Conservation (phyloP, 441 rosid species). For the Viola pubescens region DNA sequence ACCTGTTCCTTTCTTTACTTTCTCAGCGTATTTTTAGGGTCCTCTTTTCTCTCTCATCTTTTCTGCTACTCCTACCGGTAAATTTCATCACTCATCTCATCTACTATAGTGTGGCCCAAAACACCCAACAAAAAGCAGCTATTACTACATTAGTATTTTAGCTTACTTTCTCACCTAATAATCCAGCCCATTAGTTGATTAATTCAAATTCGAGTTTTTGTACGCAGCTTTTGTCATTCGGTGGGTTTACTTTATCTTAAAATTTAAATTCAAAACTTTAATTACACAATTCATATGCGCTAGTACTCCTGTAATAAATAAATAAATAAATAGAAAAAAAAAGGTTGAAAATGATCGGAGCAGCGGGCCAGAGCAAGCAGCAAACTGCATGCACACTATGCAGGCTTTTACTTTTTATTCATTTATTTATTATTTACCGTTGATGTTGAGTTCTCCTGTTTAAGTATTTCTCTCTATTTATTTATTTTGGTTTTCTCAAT, state of each 20-base stretch:
- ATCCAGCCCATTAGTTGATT: too few species aligned
- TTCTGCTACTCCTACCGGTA: not conserved
- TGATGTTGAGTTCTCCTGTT: conserved; percentile 2
- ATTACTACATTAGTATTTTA: too few species aligned
- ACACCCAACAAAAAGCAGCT: not conserved
- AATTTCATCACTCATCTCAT: not conserved
- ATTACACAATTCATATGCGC: too few species aligned
- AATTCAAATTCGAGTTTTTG: too few species aligned
- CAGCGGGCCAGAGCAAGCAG: not conserved
- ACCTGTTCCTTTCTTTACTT: conserved; percentile 6
- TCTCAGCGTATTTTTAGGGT: conserved; percentile 33
- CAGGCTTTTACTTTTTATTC: not conserved
- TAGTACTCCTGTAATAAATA: too few species aligned
- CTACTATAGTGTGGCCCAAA: not conserved
- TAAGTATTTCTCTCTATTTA: not conserved
- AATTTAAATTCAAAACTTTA: too few species aligned
- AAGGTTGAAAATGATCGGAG: not conserved
- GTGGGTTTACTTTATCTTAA: too few species aligned
- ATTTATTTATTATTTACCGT: not conserved
- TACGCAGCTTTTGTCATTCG: too few species aligned
- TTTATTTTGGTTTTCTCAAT: not conserved
- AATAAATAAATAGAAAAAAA: too few species aligned
- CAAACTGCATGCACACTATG: not conserved
- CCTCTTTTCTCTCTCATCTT: conserved; percentile 4
- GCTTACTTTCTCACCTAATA: too few species aligned